Evolutionary conservation across 352 stramenopile genomes (phyloP), one percentile per base, ranked within the genome.

Genomic region (Globisporangium uncinulatum): DNA sequence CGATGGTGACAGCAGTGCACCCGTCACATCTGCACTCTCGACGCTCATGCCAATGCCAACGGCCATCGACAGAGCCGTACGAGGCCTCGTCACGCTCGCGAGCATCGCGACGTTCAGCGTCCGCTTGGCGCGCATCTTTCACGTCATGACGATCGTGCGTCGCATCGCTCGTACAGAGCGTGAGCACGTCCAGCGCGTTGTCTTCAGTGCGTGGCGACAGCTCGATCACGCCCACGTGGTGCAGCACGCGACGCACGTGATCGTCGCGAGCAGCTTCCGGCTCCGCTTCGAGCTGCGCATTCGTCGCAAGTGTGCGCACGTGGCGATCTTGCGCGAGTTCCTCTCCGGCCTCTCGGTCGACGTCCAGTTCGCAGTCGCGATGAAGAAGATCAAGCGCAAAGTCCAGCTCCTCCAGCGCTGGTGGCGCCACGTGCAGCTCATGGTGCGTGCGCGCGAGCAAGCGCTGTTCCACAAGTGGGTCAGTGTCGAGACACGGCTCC

Each of bases 351-450:
- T 87, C 14, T 83, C 77, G 14, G 50, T 86, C 32, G 77, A 87
- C 31, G 73, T 84, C 64, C 74, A 73, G 21, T 87, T 87, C 15
- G 71, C 74, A n/a, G 65, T 87, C 49, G 69, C 75, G 42, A 83
- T 87, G 67, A 69, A 79, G 54, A 72, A 75, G 24, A 63, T 86
- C 50, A 77, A 84, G 54, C 66, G 73, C 29, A 67, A 74, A 42
- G 67, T 84, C 57, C 64, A 69, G 51, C 48, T 70, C 39, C 68
- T 87, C 13, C 77, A 87, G 64, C 75, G 75, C 54, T 87, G 77
- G 77, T 87, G 77, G 77, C 69, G 74, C 7, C 73, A 75, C 43
- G 61, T 76, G 10, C 66, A 79, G 42, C 73, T 86, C 37, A 79
- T 87, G 57, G 73, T 86, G 20, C 63, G 60, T 2, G 77, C 74